A percentile compares a stretch with the other conserved stretches of the same genome.
These are phyloP conservation scores for Populus trichocarpa DNA, from an alignment of 441 rosid genomes.

Conservation along the genomic window DNA sequence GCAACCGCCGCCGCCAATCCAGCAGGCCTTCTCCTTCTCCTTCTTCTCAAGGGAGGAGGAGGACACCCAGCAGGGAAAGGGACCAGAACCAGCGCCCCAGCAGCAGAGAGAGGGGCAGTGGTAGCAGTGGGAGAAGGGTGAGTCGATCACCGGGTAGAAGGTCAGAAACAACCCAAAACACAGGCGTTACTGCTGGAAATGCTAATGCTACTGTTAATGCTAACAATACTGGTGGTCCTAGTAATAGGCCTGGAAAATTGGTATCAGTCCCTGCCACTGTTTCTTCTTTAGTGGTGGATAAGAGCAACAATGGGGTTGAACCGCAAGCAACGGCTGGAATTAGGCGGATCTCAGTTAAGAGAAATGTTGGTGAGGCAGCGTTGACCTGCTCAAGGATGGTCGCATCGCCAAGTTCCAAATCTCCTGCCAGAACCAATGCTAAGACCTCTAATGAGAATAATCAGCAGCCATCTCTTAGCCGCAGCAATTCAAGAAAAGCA, in stretches of 20 bases:
- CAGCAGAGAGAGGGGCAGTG: constrained; percentile 54
- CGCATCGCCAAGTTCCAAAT: constrained; percentile 70
- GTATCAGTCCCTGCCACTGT: constrained; percentile 82
- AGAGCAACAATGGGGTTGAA: constrained; percentile 29
- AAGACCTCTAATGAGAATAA: constrained; percentile 24
- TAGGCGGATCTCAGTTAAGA: constrained; percentile 59
- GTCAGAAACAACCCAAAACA: constrained; percentile 35
- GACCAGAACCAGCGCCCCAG: constrained; percentile 60
- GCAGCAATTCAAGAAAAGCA: constrained; percentile 60
- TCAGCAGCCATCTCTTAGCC: constrained; percentile 53
- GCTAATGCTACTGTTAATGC: constrained; percentile 11
- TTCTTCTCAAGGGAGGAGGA: constrained; percentile 60
- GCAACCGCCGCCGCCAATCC: constrained; percentile 44
- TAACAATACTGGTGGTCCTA: constrained; percentile 10
- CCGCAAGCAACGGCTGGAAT: constrained; percentile 20
- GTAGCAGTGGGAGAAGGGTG: constrained; percentile 48
- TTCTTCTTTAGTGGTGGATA: constrained; percentile 41
- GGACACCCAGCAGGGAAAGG: constrained; percentile 89
- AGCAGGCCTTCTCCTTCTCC: constrained; percentile 34
- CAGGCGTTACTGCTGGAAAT: constrained; percentile 5
- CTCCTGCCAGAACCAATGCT: constrained; percentile 49
- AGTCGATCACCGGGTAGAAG: constrained; percentile 81
- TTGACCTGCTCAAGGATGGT: constrained; percentile 26
- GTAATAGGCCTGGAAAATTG: constrained; percentile 52
- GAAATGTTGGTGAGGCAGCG: constrained; percentile 41